These are phyloP conservation scores for Dendrobium catenatum DNA, from an alignment of 106 monocot species.

Conservation along the genomic window DNA sequence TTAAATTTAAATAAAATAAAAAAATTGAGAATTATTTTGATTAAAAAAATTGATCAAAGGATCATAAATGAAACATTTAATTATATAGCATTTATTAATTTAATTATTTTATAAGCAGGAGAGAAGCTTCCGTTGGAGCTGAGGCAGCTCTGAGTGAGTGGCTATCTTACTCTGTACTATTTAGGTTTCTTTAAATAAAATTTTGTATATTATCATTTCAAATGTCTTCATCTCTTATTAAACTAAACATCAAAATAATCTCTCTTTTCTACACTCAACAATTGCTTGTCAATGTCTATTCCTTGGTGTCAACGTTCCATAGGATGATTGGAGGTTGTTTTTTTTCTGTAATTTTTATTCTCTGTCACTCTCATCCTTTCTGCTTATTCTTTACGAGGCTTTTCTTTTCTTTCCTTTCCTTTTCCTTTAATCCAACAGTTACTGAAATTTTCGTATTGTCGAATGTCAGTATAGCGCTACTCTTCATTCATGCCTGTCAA, in stretches of 20 bases:
- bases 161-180: neutral
- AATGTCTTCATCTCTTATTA: neutral
- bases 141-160: neutral
- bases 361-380: neutral
- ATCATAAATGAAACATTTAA: too few relatives aligned
- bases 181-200: too few relatives aligned
- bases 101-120: too few relatives aligned
- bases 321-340: neutral
- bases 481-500: too few relatives aligned
- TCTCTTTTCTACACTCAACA: conserved; percentile 5
- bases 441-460: neutral
- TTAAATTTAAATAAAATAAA: too few relatives aligned
- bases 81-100: too few relatives aligned
- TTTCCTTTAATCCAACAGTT: neutral
- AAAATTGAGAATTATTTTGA: too few relatives aligned
- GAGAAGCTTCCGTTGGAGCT: too few relatives aligned
- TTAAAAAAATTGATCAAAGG: too few relatives aligned
- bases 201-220: neutral
- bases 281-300: conserved; percentile 2
- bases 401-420: neutral
- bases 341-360: neutral
- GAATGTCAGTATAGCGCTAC: neutral
- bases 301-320: conserved; percentile 3
- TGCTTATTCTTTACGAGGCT: neutral
- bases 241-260: neutral